Evolutionary conservation across 2,329 filamentous ascomycete genomes (phyloP).

Genomic region (Xylaria sp.): DNA sequence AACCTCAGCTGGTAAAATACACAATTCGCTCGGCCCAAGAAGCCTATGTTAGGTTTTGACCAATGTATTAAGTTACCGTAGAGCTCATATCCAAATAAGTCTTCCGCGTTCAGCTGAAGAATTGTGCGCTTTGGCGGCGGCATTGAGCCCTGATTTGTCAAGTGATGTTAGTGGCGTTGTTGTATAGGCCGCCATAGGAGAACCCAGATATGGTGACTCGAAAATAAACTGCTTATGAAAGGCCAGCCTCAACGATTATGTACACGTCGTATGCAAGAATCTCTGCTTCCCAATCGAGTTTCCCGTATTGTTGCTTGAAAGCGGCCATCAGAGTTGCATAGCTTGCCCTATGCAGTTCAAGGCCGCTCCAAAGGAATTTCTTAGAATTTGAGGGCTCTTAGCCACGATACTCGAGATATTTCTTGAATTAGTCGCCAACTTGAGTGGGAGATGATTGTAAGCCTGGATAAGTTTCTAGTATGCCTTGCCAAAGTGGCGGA

Average conservation of each 20-base stretch:
- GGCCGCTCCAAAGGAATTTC: slow-evolving; percentile 32
- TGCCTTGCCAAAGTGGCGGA: slow-evolving; percentile 16
- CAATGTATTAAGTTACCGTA: slow-evolving; percentile 29
- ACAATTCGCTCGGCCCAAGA: slow-evolving; percentile 7
- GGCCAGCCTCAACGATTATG: slow-evolving; percentile 32
- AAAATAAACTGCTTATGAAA: neutral
- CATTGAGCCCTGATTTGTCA: slow-evolving; percentile 25
- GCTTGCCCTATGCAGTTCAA: slow-evolving; percentile 29
- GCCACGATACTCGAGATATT: slow-evolving; percentile 35
- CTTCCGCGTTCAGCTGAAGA: slow-evolving; percentile 35
- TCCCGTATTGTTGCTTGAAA: slow-evolving; percentile 32
- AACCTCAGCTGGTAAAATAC: slow-evolving; percentile 22
- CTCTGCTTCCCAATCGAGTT: slow-evolving; percentile 36
- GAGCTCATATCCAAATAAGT: slow-evolving; percentile 21
- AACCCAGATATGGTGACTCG: neutral
- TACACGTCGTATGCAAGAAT: slow-evolving; percentile 34
- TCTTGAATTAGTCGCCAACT: slow-evolving; percentile 33
- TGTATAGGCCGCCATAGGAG: neutral
- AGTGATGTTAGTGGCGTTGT: neutral
- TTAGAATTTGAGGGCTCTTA: slow-evolving; percentile 17
- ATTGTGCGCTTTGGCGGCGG: slow-evolving; percentile 25
- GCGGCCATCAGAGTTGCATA: slow-evolving; percentile 20
- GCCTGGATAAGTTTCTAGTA: slow-evolving; percentile 28
- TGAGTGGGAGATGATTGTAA: slow-evolving; percentile 24
- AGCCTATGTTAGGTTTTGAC: neutral